Evolutionary conservation across 139 green algal genomes (phyloP).

Genomic region (Volvox reticuliferus): DNA sequence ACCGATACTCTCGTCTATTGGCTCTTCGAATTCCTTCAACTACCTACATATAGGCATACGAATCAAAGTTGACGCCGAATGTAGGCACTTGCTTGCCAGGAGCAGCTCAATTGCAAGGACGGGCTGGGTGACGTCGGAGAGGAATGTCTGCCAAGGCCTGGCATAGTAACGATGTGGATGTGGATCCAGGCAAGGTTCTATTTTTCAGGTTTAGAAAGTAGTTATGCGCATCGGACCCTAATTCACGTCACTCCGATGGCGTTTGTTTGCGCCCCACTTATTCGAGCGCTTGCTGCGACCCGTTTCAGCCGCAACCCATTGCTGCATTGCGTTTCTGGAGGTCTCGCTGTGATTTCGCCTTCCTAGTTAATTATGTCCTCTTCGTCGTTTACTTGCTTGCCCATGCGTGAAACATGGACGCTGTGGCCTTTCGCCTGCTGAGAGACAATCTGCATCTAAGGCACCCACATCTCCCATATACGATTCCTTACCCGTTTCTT

Average conservation of each 20-base stretch:
- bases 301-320: not conserved
- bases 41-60: too few species aligned
- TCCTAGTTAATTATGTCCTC: too few species aligned
- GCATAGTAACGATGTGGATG: not conserved
- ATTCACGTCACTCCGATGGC: not conserved
- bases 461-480: not conserved
- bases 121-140: not conserved
- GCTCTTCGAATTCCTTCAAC: not conserved
- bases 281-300: not conserved
- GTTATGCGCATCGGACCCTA: too few species aligned
- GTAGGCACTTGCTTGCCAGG: not conserved
- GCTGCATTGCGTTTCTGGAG: too few species aligned
- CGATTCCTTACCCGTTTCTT: too few species aligned
- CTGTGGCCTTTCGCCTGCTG: too few species aligned
- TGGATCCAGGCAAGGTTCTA: slow-evolving; percentile 14
- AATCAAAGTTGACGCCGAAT: too few species aligned
- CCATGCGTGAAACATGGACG: too few species aligned
- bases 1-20: not conserved
- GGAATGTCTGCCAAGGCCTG: not conserved
- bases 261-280: not conserved
- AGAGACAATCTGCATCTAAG: too few species aligned
- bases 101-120: not conserved
- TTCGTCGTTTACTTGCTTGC: too few species aligned
- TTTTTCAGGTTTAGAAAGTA: too few species aligned
- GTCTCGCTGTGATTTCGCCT: too few species aligned